Evolutionary conservation across 495 filamentous ascomycete genomes (phyloP), one percentile per base, ranked within the genome.

Genomic region (Neurospora sp.): DNA sequence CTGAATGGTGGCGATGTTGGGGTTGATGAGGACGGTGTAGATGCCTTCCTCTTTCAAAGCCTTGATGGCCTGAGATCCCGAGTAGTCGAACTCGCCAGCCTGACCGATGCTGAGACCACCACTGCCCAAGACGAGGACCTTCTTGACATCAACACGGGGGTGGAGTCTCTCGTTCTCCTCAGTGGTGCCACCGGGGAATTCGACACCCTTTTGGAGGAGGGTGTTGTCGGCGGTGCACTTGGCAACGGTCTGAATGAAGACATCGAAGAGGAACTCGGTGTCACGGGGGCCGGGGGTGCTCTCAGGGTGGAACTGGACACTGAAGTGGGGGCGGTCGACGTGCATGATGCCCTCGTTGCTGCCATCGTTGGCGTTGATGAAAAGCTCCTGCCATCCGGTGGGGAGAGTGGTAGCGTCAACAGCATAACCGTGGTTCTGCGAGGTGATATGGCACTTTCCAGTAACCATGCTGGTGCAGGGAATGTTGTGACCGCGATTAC

Each of bases 1-100:
- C 82, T 99, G 95, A 78, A 99, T 99, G 38, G 95, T 99, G 44
- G 95, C 95, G 76, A 99, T 99, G 81, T 99, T 99, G 68, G 95
- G 96, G 83, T 99, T 99, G 85, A 99, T 94, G 71, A 99, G 89
- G 73, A 99, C 90, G 3, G 96, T 97, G 76, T 93, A 90, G 74
- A 99, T 94, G 73, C 92, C 92, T 76, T 96, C 95, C 82, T 98
- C 95, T 83, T 97, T 99, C 72, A 99, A 84, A 20, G 95, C 95
- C 85, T 98, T 98, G 78, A 98, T 92, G 38, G 95, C 95, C 81
- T 96, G 89, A 80, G 89, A 92, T 81, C 94, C 95, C n/a, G 95
- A 97, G 83, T 98, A 97, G 82, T 97, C 94, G 76, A 98, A 98
- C 83, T 98, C 95, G 79, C 95, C 95, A 75, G 95, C 94, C 82